Conservation (phyloP, 805 yeast genomes). For the Spathaspora passalidarum region DNA sequence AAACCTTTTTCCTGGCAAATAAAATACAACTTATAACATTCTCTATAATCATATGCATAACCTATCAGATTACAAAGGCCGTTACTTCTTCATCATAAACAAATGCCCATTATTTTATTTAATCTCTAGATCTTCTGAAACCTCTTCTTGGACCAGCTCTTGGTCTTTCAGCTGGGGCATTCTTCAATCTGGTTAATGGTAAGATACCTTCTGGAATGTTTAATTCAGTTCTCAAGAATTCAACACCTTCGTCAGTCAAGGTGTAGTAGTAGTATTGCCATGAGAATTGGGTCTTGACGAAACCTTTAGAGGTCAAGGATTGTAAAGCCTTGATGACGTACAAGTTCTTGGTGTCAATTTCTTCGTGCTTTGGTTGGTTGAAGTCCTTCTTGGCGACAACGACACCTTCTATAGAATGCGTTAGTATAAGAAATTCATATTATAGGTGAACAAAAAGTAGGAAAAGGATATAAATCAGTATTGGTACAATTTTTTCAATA, state of each 20-base stretch:
- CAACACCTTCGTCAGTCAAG: slow-evolving; percentile 99
- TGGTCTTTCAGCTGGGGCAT: slow-evolving; percentile 81
- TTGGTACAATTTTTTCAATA: too few species aligned
- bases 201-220: slow-evolving; percentile 98
- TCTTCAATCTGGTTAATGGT: slow-evolving; percentile 97
- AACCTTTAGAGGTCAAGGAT: slow-evolving; percentile 98
- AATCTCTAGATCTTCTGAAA: slow-evolving; percentile 52
- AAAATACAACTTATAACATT: background rate
- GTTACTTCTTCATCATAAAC: background rate
- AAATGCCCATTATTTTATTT: slow-evolving; percentile 11
- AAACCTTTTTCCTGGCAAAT: background rate
- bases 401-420: slow-evolving; percentile 81
- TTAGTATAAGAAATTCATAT: slow-evolving; percentile 32
- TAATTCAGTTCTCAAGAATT: slow-evolving; percentile 95
- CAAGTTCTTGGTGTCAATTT: slow-evolving; percentile 96
- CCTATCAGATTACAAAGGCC: too few species aligned
- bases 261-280: slow-evolving; percentile 99
- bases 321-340: slow-evolving; percentile 98
- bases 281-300: slow-evolving; percentile 99
- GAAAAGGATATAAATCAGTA: background rate
- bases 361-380: slow-evolving; percentile 97
- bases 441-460: background rate
- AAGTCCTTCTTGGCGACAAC: slow-evolving; percentile 99
- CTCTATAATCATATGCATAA: too few species aligned
- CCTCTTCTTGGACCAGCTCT: slow-evolving; percentile 39